These are phyloP conservation scores for Emiliania huxleyi DNA, from an alignment of 78 protist species.

Conservation along the genomic window DNA sequence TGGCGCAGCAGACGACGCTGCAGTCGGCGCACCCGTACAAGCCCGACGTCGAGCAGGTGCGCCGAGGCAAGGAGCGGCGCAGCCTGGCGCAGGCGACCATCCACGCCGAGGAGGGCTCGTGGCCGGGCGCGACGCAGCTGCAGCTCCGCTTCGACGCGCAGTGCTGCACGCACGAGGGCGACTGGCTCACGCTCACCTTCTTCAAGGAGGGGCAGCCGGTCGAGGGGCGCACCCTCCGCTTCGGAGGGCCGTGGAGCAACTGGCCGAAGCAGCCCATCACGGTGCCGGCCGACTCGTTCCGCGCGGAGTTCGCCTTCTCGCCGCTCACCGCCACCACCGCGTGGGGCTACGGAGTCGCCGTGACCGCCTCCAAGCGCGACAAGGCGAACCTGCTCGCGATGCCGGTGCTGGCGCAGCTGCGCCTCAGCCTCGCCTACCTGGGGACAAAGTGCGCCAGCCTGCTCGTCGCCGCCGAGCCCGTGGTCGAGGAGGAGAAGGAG, in stretches of 20 bases:
- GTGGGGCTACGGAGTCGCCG: neutral
- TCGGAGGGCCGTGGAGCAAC: neutral
- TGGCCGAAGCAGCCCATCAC: neutral
- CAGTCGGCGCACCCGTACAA: slow-evolving; percentile 21
- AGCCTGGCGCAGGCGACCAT: neutral
- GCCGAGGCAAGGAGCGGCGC: neutral
- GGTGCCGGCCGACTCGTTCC: neutral
- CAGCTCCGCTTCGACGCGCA: neutral
- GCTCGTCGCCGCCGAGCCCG: slow-evolving; percentile 4
- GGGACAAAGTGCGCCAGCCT: neutral
- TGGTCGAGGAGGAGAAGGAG: neutral
- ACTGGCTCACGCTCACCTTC: slow-evolving; percentile 10
- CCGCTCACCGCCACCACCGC: neutral
- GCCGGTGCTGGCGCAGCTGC: neutral
- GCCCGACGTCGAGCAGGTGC: too few relatives aligned
- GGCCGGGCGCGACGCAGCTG: slow-evolving; percentile 15
- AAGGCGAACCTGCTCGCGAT: too few relatives aligned
- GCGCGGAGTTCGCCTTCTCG: neutral
- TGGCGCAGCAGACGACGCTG: neutral
- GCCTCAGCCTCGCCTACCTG: neutral
- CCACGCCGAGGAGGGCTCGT: neutral
- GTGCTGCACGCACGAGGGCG: slow-evolving; percentile 21
- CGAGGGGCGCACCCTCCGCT: neutral
- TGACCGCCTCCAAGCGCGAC: neutral
- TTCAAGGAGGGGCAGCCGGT: neutral